Base-by-base conservation (phyloP, 805 yeast species). In the Saturnispora diversa region DNA sequence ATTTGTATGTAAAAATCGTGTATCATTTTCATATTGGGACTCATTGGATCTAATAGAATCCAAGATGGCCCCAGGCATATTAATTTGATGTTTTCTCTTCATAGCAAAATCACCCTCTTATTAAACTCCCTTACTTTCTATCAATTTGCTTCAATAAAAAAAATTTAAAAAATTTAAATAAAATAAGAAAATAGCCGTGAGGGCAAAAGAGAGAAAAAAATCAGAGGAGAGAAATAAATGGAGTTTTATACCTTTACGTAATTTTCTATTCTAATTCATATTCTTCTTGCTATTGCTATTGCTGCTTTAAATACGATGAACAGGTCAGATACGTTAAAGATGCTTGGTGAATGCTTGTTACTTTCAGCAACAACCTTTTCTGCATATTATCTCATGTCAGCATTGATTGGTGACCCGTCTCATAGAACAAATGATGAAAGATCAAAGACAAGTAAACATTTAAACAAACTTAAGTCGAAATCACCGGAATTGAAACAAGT, bases 331-430 rank as follows among this genome's bases (percentile, higher is more conserved):
- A 97, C 96, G 2, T 71, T 80, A 45, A 70, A 72, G 32, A 76
- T 83, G 15, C 70, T 90, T 31, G 72, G 74, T 52, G 84, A 88
- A 54, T 76, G 88, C 53, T 86, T 90, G 95, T 53, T 60, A 36
- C 50, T 62, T 28, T 47, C 62, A 10, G 65, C 79, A 4, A 77
- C 79, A 1, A 73, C 77, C 22, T 63, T 74, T 35, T 72, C 78
- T 3, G 69, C 72, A 46, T 73, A 71, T 50, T 74, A 72, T 47
- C 50, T 74, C 39, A 47, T 74, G 13, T 52, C 55, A 4, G 55
- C 46, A 10, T 48, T 48, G 26, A 33, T 52, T 12, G 51, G 52
- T 13, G 55, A 57, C 10, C 57, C 62, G 1, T 70, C 57, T 12
- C 48, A 71, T 10, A 64, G 70, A 42, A 70, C 80, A 1, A 67